Evolutionary conservation across 2,329 filamentous ascomycete species (phyloP), one percentile per base, ranked within the genome.

Genomic region (Fusarium sp.): DNA sequence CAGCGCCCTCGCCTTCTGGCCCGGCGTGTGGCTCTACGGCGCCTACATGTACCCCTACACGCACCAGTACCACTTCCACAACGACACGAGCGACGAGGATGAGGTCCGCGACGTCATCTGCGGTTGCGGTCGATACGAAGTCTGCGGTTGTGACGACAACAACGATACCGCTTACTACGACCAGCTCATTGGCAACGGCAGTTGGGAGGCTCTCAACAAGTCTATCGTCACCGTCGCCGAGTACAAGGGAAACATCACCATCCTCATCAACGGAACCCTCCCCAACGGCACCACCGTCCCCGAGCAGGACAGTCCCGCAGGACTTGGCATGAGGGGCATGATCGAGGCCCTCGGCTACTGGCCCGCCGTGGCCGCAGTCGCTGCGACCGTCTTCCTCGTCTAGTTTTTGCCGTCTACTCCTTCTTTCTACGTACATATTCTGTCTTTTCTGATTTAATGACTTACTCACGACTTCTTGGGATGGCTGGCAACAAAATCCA

Each of bases 261-360:
- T 96, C 40, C 84, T 93, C 33, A 83, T 96, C 79, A 94, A 95
- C 79, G 94, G 94, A n/a, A 93, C 92, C 0, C 83, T 96, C 5
- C 89, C 91, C 79, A 94, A 95, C 78, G 94, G 89, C 57, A 93
- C 91, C 1, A 91, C 89, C 0, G 85, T 87, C 1, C 69, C 84
- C 6, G 56, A 69, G 16, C 79, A 79, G 5, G 80, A 85, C 9
- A 80, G 73, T 35, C 55, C 11, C 22, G 83, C 81, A n/a, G 83
- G 73, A 22, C 73, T 70, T 4, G 77, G 81, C 33, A 70, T 84
- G 70, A 74, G 71, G 14, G 73, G 73, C 2, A 61, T 86, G 44
- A 75, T 83, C 3, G 78, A 85, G 67, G 74, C 82, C 1, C 79
- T 83, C 6, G 88, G 87, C 31, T 86, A 84, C 79, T 89, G 87